Conservation (phyloP, 2,329 filamentous ascomycete genomes). For the Bretziella fagacearum region DNA sequence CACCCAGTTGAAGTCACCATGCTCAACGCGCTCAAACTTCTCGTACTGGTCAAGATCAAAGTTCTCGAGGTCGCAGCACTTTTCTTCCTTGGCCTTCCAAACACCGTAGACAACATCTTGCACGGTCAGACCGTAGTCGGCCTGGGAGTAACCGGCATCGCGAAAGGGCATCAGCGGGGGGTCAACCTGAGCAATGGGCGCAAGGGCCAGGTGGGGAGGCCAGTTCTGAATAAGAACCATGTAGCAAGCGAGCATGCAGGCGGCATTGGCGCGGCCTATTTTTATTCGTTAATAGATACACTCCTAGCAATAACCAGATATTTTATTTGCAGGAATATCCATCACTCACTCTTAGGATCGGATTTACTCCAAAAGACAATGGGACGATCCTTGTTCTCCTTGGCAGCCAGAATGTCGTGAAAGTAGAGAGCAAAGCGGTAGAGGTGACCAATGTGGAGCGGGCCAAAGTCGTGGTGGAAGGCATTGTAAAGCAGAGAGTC, state of each 20-base stretch:
- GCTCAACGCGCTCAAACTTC: conserved; percentile 84
- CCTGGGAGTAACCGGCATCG: conserved; percentile 95
- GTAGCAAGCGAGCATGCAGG: conserved; percentile 89
- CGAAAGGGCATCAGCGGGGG: conserved; percentile 97
- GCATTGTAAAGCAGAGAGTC: conserved; percentile 89
- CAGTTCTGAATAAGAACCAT: conserved; percentile 98
- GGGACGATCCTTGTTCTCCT: conserved; percentile 72
- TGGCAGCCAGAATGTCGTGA: conserved; percentile 83
- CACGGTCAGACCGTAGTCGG: conserved; percentile 86
- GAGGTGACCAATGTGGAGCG: conserved; percentile 88
- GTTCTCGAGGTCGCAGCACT: conserved; percentile 75
- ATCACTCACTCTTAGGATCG: conserved; percentile 59
- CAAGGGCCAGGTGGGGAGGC: conserved; percentile 88
- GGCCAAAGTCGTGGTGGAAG: conserved; percentile 96
- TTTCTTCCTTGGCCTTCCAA: conserved; percentile 96
- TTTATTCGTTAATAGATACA: conserved; percentile 2
- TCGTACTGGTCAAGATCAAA: conserved; percentile 98
- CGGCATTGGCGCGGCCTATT: conserved; percentile 73
- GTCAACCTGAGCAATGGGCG: conserved; percentile 90
- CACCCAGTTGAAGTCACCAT: conserved; percentile 99
- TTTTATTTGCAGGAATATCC: too few species aligned
- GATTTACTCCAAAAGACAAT: conserved; percentile 94
- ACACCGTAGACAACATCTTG: conserved; percentile 97
- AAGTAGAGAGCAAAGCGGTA: conserved; percentile 94
- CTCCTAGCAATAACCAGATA: too few species aligned